phyloP scores from a whole-genome alignment of 73 alveolate genomes.

The Breviolum minutum region DNA sequence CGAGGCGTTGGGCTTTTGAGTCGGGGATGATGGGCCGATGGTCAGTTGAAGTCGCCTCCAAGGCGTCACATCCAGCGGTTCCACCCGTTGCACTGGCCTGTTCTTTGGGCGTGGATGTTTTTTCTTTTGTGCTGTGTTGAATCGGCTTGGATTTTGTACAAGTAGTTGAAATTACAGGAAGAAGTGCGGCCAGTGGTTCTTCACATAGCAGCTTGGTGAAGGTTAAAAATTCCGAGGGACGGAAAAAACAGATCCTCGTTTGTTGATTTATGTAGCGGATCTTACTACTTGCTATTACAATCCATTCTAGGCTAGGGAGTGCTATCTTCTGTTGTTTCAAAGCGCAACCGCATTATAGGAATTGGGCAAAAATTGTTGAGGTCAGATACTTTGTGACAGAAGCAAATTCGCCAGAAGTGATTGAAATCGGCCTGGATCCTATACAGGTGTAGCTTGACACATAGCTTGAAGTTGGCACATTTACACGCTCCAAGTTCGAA shows the following conservation, averaged over 20 bases:
- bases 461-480: not conserved
- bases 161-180: slow-evolving; percentile 37
- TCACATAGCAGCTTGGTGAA: slow-evolving; percentile 95
- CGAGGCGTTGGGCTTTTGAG: slow-evolving; percentile 96
- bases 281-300: no score
- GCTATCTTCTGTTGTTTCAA: no score
- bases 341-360: no score
- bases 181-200: slow-evolving; percentile 98
- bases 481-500: no score
- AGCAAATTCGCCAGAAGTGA: slow-evolving; percentile 97
- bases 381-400: slow-evolving; percentile 98
- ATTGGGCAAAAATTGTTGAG: not conserved
- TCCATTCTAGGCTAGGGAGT: no score
- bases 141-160: not conserved
- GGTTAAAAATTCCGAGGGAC: no score
- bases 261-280: no score
- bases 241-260: no score
- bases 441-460: not conserved
- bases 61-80: slow-evolving; percentile 88
- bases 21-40: not conserved
- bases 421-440: slow-evolving; percentile 96
- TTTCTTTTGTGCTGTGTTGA: not conserved
- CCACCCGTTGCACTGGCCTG: slow-evolving; percentile 65
- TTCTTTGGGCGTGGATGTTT: not conserved
- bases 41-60: not conserved